A percentile compares a stretch with the other conserved stretches of the same genome.
phyloP scores from a whole-genome alignment of 2,329 filamentous ascomycete species.

The Colletotrichum chrysophilum region DNA sequence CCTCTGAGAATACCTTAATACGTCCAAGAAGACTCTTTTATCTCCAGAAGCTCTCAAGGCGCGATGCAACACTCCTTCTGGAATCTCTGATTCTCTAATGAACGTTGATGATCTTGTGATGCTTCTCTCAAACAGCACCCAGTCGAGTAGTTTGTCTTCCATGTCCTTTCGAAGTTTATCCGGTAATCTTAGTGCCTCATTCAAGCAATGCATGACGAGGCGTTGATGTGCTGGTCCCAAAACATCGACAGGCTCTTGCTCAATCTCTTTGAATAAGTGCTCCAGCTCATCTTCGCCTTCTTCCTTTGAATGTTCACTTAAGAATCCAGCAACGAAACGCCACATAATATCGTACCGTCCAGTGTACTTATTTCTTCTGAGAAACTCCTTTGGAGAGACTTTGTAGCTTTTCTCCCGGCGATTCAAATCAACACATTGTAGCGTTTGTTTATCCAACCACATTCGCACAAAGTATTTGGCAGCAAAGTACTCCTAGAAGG shows the following conservation, averaged over 20 bases:
- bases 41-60: background rate
- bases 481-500: too few relatives aligned
- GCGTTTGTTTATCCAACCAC: too few relatives aligned
- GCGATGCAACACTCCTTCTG: constrained; percentile 14
- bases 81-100: constrained; percentile 21
- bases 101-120: constrained; percentile 5
- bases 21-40: background rate
- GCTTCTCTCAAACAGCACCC: constrained; percentile 28
- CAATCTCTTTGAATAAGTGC: constrained; percentile 22
- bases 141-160: constrained; percentile 21
- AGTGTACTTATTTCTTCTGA: too few relatives aligned
- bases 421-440: too few relatives aligned
- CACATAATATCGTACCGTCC: too few relatives aligned
- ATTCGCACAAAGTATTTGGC: too few relatives aligned
- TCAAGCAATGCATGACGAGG: constrained; percentile 43
- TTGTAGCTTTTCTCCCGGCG: too few relatives aligned
- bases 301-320: background rate
- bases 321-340: too few relatives aligned
- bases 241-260: constrained; percentile 38
- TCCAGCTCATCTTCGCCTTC: background rate
- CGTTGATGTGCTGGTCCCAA: constrained; percentile 40
- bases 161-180: background rate
- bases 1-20: background rate
- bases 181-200: constrained; percentile 27
- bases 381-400: too few relatives aligned